Evolutionary conservation across 139 green algal genomes (phyloP), one percentile per base, ranked within the genome.

Genomic region (Pedinophyceae sp.): DNA sequence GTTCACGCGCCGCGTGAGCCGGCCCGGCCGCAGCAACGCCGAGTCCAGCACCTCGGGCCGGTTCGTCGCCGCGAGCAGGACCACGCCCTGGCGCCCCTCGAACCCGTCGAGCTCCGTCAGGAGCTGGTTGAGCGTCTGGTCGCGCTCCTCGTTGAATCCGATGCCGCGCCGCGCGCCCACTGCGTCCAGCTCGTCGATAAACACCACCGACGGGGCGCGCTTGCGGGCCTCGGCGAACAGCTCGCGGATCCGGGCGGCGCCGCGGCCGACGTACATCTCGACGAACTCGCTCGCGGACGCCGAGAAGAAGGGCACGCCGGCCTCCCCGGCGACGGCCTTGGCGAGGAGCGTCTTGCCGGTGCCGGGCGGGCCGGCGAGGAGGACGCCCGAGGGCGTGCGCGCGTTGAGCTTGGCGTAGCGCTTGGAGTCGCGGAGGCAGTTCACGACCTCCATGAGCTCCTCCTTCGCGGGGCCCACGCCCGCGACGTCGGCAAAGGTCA

Each of bases 101-200:
- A 95, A 95, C 2, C 86, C 86, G 54, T 95, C 86, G 58, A 95
- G 68, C 69, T 94, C 85, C 24, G 84, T 93, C 25, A 95, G 71
- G 60, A 97, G 69, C 77, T 94, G 84, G 59, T 94, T 94, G 26
- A 94, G 61, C 16, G 85, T 94, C 66, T 94, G 85, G 58, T 93
- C 82, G 3, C 83, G 55, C 75, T 98, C 89, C 57, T 98, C 89
- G 58, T 97, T 98, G 57, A 85, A 75, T 5, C 81, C 85, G 30
- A 79, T 76, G 24, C 82, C 83, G 16, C 90, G 65, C 58, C 70
- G 73, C 6, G 67, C 75, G 23, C 81, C 87, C 28, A 97, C 73
- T 0, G 86, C 88, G 64, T 98, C 91, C 58, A 98, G 74, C 74
- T 98, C 91, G 50, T 98, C 91, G 49, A 98, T 93, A 68, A 99